Evolutionary conservation across 164 flowering plant species (phyloP).

Genomic region (Taxillus chinensis): DNA sequence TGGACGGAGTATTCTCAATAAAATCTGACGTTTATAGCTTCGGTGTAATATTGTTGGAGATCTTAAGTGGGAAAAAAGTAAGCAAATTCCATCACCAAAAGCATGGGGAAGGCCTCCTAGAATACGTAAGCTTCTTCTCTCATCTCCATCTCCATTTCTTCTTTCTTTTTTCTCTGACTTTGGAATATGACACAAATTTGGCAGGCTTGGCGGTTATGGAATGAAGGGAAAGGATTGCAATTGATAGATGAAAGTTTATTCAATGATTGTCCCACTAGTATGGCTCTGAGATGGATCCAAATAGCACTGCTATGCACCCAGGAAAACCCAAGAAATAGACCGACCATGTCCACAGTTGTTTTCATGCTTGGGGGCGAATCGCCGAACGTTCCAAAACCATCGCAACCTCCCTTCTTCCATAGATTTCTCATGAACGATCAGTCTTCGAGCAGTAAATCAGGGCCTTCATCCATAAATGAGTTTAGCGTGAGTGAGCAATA

Average conservation of each 20-base stretch:
- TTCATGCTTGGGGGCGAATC: slow-evolving; percentile 22
- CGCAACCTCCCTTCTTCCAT: too few relatives aligned
- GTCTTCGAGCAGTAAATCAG: too few relatives aligned
- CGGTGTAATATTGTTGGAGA: slow-evolving; percentile 35
- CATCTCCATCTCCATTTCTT: too few relatives aligned
- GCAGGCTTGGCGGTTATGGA: slow-evolving; percentile 20
- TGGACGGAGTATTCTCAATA: slow-evolving; percentile 29
- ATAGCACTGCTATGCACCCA: slow-evolving; percentile 26
- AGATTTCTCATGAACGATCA: too few relatives aligned
- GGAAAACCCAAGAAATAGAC: slow-evolving; percentile 18
- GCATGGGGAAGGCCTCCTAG: slow-evolving; percentile 7
- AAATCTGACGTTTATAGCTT: slow-evolving; percentile 44
- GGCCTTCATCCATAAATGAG: too few relatives aligned
- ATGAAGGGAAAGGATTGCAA: slow-evolving; percentile 16
- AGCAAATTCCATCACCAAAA: slow-evolving; percentile 9
- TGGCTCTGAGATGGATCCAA: slow-evolving; percentile 23
- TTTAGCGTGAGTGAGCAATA: too few relatives aligned
- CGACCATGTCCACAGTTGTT: slow-evolving; percentile 19
- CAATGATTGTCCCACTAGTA: slow-evolving; percentile 4
- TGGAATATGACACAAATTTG: neutral
- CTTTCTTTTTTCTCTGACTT: too few relatives aligned
- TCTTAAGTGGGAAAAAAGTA: slow-evolving; percentile 24
- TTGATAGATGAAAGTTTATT: slow-evolving; percentile 13
- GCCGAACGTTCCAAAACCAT: too few relatives aligned
- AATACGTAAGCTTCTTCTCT: neutral